Evolutionary conservation across 768 basidiomycete genomes (phyloP).

Genomic region (Coprinopsis cinerea): DNA sequence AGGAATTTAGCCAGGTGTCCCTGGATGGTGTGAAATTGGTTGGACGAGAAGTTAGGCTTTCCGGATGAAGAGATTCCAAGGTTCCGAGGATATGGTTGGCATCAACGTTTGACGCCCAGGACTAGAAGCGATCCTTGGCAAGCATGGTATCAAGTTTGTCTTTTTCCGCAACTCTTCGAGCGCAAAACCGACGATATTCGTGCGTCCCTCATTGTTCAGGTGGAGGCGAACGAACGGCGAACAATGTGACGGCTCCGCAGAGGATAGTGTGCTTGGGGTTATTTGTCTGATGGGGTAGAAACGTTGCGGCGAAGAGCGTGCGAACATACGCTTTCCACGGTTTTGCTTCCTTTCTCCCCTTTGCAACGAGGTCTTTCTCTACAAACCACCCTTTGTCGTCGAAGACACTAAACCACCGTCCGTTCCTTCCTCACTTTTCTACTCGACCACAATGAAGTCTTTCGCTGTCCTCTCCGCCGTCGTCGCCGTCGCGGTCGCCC

Average conservation of each 20-base stretch:
- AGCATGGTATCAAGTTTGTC: no score
- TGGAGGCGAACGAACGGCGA: not conserved
- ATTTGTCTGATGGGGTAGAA: conserved; percentile 8
- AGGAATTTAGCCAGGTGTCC: no score
- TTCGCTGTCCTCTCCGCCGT: conserved; percentile 48
- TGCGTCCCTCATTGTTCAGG: not conserved
- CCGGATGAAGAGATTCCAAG: no score
- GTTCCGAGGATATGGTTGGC: no score
- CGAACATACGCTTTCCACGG: no score
- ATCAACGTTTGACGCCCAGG: no score
- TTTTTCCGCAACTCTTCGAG: no score
- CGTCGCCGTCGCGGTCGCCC: conserved; percentile 45
- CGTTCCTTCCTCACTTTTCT: conserved; percentile 35
- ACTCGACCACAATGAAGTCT: conserved; percentile 43
- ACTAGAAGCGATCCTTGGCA: no score
- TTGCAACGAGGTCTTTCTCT: conserved; percentile 15
- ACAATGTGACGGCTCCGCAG: conserved; percentile 1
- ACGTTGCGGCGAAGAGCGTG: not conserved
- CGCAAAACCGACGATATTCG: no score
- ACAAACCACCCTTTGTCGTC: conserved; percentile 23
- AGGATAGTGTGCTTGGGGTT: conserved; percentile 28
- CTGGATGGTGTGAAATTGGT: no score
- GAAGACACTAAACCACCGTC: conserved; percentile 40
- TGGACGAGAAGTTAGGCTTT: no score
- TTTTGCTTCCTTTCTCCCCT: conserved; percentile 16